Percentiles rank a stretch among this genome's conserved stretches.
phyloP scores from a whole-genome alignment of 257 asterid species.

The Solanum raphanifolium region DNA sequence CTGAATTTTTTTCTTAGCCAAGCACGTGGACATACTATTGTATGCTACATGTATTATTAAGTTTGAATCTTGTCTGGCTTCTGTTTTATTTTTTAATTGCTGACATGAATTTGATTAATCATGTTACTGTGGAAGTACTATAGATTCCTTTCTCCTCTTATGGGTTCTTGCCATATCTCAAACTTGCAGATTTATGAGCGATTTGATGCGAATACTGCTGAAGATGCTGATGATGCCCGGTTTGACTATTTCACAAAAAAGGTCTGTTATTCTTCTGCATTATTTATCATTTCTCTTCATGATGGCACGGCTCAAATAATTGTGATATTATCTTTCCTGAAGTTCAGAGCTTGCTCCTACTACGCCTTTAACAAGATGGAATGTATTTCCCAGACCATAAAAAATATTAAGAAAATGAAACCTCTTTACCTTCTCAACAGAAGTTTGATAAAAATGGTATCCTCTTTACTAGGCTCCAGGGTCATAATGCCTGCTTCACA shows the following conservation, averaged over 20 bases:
- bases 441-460: background rate
- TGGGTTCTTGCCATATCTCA: background rate
- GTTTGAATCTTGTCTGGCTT: background rate
- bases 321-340: background rate
- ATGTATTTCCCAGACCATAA: background rate
- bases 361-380: background rate
- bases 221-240: conserved; percentile 68
- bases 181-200: conserved; percentile 68
- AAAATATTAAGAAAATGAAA: background rate
- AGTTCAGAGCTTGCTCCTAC: background rate
- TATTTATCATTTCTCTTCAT: background rate
- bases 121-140: background rate
- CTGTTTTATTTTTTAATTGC: background rate
- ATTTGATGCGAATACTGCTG: conserved; percentile 48
- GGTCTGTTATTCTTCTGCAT: conserved; percentile 29
- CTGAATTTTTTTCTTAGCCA: background rate
- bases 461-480: background rate
- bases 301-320: background rate
- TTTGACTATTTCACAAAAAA: conserved; percentile 63
- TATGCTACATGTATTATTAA: background rate
- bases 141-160: background rate
- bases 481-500: background rate
- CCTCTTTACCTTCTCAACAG: background rate
- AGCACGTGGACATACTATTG: background rate
- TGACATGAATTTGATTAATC: background rate